Percentiles rank a stretch among this genome's conserved stretches.
phyloP scores from a whole-genome alignment of 306 rosid species.

The Astragalus membranaceus region DNA sequence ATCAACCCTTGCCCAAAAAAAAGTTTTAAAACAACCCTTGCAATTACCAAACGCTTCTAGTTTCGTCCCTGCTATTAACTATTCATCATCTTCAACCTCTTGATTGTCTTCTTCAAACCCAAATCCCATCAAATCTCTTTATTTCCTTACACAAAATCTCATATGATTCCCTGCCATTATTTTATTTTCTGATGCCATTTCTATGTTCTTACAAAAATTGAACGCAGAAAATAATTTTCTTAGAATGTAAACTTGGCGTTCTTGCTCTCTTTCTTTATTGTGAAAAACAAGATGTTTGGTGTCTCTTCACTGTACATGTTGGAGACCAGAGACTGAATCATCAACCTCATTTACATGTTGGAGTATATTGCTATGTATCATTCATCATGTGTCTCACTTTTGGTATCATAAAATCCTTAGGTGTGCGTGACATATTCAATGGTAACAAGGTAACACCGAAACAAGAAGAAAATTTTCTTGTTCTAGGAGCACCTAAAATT shows the following conservation, averaged over 20 bases:
- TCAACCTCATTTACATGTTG: background rate
- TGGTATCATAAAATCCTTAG: background rate
- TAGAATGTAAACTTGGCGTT: constrained; percentile 36
- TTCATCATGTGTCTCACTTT: background rate
- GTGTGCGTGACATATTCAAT: background rate
- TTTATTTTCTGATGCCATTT: constrained; percentile 31
- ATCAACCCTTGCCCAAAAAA: too few species aligned
- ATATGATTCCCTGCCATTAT: too few species aligned
- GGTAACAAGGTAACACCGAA: background rate
- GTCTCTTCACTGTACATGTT: constrained; percentile 7
- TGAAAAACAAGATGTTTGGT: background rate
- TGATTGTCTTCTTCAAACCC: too few species aligned
- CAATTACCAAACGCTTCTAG: too few species aligned
- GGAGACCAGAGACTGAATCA: background rate
- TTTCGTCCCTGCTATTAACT: too few species aligned
- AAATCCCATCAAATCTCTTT: too few species aligned
- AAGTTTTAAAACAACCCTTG: too few species aligned
- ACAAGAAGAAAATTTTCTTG: background rate
- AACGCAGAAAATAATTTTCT: constrained; percentile 15
- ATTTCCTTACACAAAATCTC: too few species aligned
- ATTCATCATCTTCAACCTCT: too few species aligned
- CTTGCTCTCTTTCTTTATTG: constrained; percentile 23
- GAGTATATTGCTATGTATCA: background rate
- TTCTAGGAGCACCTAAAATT: background rate
- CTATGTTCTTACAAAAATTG: constrained; percentile 13